phyloP scores from a whole-genome alignment of 352 stramenopile species.

The Saprolegnia parasitica region DNA sequence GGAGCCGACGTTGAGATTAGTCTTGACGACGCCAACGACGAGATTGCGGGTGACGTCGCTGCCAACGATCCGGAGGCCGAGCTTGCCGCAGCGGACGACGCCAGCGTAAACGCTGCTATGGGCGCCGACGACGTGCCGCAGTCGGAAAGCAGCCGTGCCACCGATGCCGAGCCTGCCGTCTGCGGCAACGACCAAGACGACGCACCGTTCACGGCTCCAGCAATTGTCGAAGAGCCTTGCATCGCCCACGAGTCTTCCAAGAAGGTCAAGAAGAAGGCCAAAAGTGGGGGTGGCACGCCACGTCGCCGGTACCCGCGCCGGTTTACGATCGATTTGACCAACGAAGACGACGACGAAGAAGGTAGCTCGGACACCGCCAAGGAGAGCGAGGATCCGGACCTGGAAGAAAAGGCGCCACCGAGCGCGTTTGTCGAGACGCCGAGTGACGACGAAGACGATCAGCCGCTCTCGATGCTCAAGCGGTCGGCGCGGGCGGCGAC shows the following conservation, averaged over 20 bases:
- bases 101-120: no score
- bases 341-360: slow-evolving; percentile 2
- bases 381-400: neutral
- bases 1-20: no score
- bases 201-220: neutral
- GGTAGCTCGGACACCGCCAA: neutral
- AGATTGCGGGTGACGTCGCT: no score
- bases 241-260: neutral
- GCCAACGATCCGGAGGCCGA: no score
- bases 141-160: no score
- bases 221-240: no score
- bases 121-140: no score
- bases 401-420: neutral
- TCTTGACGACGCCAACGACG: no score
- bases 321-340: slow-evolving; percentile 11
- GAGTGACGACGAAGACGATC: slow-evolving; percentile 1
- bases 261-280: neutral
- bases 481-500: no score
- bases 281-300: neutral
- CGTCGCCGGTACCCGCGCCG: neutral
- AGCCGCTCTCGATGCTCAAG: neutral
- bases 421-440: neutral
- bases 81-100: no score
- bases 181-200: neutral
- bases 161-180: neutral